Conservation (phyloP, 148 eudicot genomes). For the Talinum fruticosum region DNA sequence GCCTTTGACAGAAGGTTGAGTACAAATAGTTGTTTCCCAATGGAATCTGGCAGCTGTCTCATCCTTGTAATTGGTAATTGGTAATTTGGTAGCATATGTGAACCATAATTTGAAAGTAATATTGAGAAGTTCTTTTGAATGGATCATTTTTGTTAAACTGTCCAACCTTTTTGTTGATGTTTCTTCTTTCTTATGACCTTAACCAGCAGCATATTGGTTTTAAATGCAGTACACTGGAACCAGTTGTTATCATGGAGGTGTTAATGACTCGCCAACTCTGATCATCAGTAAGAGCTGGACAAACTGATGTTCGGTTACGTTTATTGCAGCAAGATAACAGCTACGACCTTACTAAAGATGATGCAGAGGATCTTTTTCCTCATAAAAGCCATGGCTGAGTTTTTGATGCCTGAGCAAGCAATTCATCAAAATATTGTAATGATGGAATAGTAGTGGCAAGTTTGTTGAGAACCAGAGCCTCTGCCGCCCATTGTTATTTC, state of each 20-base stretch:
- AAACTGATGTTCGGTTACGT: constrained; percentile 4
- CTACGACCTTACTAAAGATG: neutral
- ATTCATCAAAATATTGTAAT: neutral
- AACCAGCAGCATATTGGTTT: neutral
- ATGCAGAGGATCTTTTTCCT: neutral
- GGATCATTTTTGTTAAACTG: neutral
- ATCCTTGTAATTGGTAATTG: neutral
- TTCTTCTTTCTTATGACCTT: neutral
- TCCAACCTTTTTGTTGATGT: neutral
- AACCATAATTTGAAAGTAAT: neutral
- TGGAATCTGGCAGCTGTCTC: neutral
- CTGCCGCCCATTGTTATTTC: constrained; percentile 6
- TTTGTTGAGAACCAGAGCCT: constrained; percentile 7
- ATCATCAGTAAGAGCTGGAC: neutral
- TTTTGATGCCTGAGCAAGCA: neutral
- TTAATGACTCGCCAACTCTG: neutral
- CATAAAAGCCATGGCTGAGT: constrained; percentile 17
- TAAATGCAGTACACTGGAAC: constrained; percentile 7
- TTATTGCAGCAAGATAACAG: constrained; percentile 1
- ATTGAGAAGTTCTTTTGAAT: neutral
- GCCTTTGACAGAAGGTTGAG: neutral
- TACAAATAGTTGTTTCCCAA: neutral
- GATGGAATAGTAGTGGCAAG: constrained; percentile 12
- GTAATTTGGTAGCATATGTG: too few species aligned
- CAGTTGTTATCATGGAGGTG: constrained; percentile 2